Base-by-base conservation (phyloP, 352 stramenopile genomes). In the Elongisporangium undulatum region DNA sequence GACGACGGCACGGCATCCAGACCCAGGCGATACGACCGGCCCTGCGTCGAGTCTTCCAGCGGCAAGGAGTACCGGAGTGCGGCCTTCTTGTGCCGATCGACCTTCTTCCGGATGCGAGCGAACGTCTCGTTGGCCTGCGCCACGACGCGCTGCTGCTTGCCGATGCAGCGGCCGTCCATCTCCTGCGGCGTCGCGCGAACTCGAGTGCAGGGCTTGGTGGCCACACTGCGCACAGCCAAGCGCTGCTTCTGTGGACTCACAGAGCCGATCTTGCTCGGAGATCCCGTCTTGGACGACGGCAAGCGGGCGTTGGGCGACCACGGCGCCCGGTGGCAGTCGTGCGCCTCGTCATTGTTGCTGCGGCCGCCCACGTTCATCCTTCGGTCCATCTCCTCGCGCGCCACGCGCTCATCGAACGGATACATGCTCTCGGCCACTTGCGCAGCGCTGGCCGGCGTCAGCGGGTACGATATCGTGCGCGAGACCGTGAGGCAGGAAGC, bases 21-120 rank as follows among this genome's bases (percentile, higher is more conserved):
- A 3, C 80, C 80, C 16, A 87, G 74, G 2, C 80, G 77, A 56
- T 85, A 87, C 3, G 77, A 59, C 24, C 77, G 73, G 55, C 65
- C 61, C 50, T 75, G 67, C 17, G 48, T 34, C 10, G 57, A 39
- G 34, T 83, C 70, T 52, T 87, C 75, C 6, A 90, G 49, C 15
- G 80, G 80, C 9, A 90, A 58, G 15, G 69, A 59, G 49, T 90
- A 90, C 20, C 80, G 60, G 19, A 71, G 22, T 1, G 65, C 68
- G 0, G 75, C 71, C 23, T 85, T 69, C 62, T 82, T 86, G 4
- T 64, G 45, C 5, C 68, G 56, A 21, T 76, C 66, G 0, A 79
- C 61, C 17, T 69, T 63, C 10, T 58, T 50, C 41, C 75, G 72
- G 41, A 81, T 56, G 12, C 62, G 62, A 6, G 54, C 23, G 21